Conservation (phyloP, 2,329 filamentous ascomycete species). For the Emergomyces africanus region DNA sequence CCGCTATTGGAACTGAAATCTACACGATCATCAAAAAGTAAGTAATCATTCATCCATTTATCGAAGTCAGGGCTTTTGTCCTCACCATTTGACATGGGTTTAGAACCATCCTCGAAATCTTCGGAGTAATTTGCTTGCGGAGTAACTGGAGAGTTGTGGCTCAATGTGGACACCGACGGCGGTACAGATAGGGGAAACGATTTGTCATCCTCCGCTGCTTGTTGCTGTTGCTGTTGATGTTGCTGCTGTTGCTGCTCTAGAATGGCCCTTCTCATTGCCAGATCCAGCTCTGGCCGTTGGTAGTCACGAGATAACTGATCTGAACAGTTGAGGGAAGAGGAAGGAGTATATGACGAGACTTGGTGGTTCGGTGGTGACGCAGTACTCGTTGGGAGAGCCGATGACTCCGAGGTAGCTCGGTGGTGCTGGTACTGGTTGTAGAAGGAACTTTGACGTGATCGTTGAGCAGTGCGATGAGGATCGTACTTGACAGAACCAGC, state of each 20-base stretch:
- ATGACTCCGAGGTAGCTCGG: slow-evolving; percentile 29
- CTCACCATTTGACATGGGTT: slow-evolving; percentile 43
- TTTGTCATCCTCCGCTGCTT: slow-evolving; percentile 34
- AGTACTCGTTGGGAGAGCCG: slow-evolving; percentile 24
- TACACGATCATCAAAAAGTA: slow-evolving; percentile 47
- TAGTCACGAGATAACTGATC: slow-evolving; percentile 30
- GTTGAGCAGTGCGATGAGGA: slow-evolving; percentile 6
- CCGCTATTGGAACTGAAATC: slow-evolving; percentile 37
- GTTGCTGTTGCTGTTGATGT: slow-evolving; percentile 28
- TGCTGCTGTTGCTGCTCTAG: slow-evolving; percentile 39
- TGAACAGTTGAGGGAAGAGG: slow-evolving; percentile 23
- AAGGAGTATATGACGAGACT: slow-evolving; percentile 29
- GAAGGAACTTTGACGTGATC: background rate
- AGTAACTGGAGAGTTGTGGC: slow-evolving; percentile 49
- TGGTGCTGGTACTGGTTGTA: slow-evolving; percentile 20
- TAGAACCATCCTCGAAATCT: slow-evolving; percentile 39
- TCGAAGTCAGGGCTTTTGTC: slow-evolving; percentile 24
- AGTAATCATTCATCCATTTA: slow-evolving; percentile 51
- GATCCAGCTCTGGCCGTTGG: slow-evolving; percentile 37
- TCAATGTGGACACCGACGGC: slow-evolving; percentile 47
- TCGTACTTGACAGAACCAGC: slow-evolving; percentile 8
- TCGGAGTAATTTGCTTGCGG: slow-evolving; percentile 43
- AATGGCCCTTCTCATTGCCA: slow-evolving; percentile 47
- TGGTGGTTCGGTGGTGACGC: slow-evolving; percentile 33
- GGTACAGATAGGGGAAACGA: slow-evolving; percentile 41